Evolutionary conservation across 768 basidiomycete species (phyloP).

Genomic region (Naganishia randhawae): DNA sequence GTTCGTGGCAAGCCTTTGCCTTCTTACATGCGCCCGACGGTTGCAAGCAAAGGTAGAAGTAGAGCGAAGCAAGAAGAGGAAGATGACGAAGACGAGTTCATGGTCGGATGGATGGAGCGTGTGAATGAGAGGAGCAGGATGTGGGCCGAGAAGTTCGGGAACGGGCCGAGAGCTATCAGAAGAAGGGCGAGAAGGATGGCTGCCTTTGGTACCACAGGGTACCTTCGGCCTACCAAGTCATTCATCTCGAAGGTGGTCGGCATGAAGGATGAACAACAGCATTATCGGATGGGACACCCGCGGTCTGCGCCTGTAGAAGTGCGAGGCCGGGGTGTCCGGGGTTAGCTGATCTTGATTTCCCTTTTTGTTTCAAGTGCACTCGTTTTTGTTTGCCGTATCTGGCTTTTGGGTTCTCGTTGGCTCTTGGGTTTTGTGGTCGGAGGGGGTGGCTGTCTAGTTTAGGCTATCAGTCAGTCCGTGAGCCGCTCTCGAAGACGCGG

Average conservation of each 20-base stretch:
- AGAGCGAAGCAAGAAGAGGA: background rate
- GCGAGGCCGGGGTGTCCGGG: too few species aligned
- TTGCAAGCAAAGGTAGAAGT: background rate
- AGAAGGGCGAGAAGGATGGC: background rate
- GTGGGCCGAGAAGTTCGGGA: background rate
- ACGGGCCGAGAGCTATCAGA: too few species aligned
- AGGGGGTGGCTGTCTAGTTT: background rate
- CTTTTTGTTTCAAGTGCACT: too few species aligned
- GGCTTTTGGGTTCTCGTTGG: too few species aligned
- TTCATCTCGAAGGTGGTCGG: background rate
- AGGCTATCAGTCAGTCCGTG: background rate
- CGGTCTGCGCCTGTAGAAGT: too few species aligned
- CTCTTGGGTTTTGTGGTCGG: too few species aligned
- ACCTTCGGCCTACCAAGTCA: constrained; percentile 3
- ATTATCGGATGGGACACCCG: background rate
- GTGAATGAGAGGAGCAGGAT: background rate
- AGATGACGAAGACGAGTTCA: background rate
- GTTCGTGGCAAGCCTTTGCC: background rate
- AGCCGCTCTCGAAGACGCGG: background rate
- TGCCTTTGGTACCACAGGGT: background rate
- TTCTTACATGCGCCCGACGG: constrained; percentile 7
- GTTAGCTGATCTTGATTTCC: too few species aligned
- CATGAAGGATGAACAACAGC: background rate
- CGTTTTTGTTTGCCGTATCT: too few species aligned
- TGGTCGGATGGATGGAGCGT: background rate